Percentiles rank a stretch among this genome's conserved stretches.
phyloP scores from a whole-genome alignment of 495 filamentous ascomycete species.

The Aspergillus mulundensis region DNA sequence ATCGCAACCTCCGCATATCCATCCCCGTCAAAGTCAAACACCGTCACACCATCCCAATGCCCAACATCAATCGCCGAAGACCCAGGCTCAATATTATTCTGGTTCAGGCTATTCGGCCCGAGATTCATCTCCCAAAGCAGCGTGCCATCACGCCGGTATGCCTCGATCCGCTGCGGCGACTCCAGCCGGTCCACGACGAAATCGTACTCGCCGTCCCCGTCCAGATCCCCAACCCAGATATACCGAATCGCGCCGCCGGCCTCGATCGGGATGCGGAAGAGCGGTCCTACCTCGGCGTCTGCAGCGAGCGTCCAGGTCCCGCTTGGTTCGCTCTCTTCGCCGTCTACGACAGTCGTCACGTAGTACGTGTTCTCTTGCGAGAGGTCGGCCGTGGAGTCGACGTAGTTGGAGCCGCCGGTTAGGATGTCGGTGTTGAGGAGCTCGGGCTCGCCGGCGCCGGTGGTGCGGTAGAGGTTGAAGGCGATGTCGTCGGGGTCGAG shows the following conservation, averaged over 20 bases:
- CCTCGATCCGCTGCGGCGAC: neutral
- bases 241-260: neutral
- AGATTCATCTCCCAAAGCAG: conserved; percentile 1
- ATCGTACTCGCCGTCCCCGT: conserved; percentile 11
- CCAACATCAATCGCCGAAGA: neutral
- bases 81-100: conserved; percentile 8
- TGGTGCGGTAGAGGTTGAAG: conserved; percentile 10
- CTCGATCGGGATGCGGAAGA: too few relatives aligned
- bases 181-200: conserved; percentile 6
- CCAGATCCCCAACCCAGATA: conserved; percentile 10
- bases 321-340: too few relatives aligned
- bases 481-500: conserved; percentile 4
- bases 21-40: conserved; percentile 8
- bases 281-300: too few relatives aligned
- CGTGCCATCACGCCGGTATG: neutral
- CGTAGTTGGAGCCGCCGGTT: too few relatives aligned
- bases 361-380: too few relatives aligned
- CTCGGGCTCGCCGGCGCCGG: neutral
- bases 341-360: too few relatives aligned
- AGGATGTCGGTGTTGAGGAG: neutral
- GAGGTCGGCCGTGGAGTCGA: too few relatives aligned
- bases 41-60: conserved; percentile 9
- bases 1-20: conserved; percentile 2
- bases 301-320: too few relatives aligned
- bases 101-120: conserved; percentile 9